Evolutionary conservation across 495 filamentous ascomycete genomes (phyloP).

Genomic region (Terfezia claveryi): DNA sequence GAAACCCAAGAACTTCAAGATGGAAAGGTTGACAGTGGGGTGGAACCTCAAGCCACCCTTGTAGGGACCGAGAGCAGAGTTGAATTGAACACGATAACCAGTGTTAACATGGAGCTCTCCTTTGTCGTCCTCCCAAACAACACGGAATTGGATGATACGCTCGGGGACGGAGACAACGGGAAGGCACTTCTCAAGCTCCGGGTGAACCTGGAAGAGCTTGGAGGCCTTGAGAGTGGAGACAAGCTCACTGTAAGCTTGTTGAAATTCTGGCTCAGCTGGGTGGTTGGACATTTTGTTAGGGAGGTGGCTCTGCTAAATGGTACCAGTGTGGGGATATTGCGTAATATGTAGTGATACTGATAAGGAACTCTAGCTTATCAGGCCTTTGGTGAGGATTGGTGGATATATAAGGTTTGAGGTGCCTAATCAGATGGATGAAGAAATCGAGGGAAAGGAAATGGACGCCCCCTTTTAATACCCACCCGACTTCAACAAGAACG

Average conservation of each 20-base stretch:
- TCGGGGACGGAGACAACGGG: constrained; percentile 77
- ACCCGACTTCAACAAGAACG: neutral
- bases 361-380: neutral
- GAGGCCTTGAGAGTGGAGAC: constrained; percentile 82
- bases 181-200: constrained; percentile 81
- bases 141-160: constrained; percentile 91
- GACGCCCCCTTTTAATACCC: neutral
- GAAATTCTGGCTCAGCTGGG: constrained; percentile 68
- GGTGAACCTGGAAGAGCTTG: constrained; percentile 77
- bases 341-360: neutral
- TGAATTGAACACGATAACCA: constrained; percentile 96
- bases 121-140: constrained; percentile 89
- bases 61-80: constrained; percentile 92
- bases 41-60: constrained; percentile 96
- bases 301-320: neutral
- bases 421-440: neutral
- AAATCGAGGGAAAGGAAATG: neutral
- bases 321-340: neutral
- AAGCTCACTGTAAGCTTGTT: constrained; percentile 97
- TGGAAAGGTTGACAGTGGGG: constrained; percentile 86
- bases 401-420: neutral
- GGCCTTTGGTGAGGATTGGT: neutral
- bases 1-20: constrained; percentile 96
- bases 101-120: constrained; percentile 80
- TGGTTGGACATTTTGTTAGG: neutral